Conservation (phyloP, 106 monocot genomes). For the Iris macrosiphon region DNA sequence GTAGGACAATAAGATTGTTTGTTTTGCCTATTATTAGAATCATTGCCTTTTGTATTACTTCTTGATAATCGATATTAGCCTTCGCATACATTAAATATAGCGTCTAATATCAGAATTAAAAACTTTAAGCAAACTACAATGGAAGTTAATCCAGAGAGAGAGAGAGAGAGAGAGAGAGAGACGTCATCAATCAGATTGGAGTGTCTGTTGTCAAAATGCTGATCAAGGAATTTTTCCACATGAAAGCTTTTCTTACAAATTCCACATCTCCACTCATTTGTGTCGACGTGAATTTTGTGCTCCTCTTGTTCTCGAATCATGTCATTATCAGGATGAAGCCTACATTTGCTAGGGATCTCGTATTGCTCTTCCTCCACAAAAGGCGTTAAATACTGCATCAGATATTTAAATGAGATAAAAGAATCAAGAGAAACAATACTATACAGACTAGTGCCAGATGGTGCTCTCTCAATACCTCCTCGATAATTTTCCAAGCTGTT, state of each 20-base stretch:
- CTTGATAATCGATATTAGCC: too few species aligned
- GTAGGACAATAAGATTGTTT: too few species aligned
- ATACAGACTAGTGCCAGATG: neutral
- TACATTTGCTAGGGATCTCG: slow-evolving; percentile 61
- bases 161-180: slow-evolving; percentile 2
- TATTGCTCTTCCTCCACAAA: slow-evolving; percentile 82
- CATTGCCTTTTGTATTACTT: too few species aligned
- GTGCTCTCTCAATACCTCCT: slow-evolving; percentile 38
- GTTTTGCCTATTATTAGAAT: too few species aligned
- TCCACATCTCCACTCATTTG: slow-evolving; percentile 89
- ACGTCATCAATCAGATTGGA: slow-evolving; percentile 80
- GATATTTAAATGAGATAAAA: slow-evolving; percentile 2
- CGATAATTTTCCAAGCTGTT: slow-evolving; percentile 77
- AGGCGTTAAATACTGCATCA: slow-evolving; percentile 89
- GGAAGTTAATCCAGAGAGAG: too few species aligned
- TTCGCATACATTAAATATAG: too few species aligned
- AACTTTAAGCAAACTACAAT: too few species aligned
- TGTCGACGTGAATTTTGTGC: slow-evolving; percentile 77
- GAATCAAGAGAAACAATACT: slow-evolving; percentile 2
- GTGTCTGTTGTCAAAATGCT: slow-evolving; percentile 92
- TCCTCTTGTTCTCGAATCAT: slow-evolving; percentile 97
- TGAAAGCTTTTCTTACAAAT: slow-evolving; percentile 91
- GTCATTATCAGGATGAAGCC: slow-evolving; percentile 84
- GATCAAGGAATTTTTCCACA: slow-evolving; percentile 84
- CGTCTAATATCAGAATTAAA: too few species aligned